phyloP scores from a whole-genome alignment of 2,329 filamentous ascomycete genomes.

The Pseudocercospora macadamiae region DNA sequence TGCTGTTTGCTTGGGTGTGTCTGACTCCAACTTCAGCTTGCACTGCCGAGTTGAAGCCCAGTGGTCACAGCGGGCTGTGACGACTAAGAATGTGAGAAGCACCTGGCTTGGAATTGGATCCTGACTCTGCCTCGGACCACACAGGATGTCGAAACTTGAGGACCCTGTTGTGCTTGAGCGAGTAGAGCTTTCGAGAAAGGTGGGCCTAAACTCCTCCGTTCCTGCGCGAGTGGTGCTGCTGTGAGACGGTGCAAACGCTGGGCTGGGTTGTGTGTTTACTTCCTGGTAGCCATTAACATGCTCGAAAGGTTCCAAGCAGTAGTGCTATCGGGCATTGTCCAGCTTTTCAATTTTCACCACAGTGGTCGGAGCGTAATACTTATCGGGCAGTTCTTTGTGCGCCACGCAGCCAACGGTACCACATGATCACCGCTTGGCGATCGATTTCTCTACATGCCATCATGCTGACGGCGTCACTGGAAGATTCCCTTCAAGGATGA shows the following conservation, averaged over 20 bases:
- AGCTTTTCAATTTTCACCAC: background rate
- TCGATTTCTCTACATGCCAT: background rate
- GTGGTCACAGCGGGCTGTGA: too few relatives aligned
- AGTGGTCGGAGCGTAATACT: background rate
- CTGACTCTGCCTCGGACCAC: background rate
- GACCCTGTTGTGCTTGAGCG: background rate
- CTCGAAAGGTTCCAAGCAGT: too few relatives aligned
- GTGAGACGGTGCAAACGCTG: constrained; percentile 1
- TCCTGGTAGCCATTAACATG: background rate
- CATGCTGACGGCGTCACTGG: constrained; percentile 1
- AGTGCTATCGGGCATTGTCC: background rate
- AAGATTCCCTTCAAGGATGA: background rate
- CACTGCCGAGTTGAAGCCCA: too few relatives aligned
- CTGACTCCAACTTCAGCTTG: background rate
- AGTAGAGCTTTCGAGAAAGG: background rate
- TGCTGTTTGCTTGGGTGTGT: background rate
- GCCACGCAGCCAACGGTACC: background rate
- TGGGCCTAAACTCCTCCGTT: background rate
- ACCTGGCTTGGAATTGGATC: background rate
- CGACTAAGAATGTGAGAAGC: too few relatives aligned
- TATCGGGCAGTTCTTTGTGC: background rate
- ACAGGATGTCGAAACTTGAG: background rate
- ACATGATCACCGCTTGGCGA: constrained; percentile 6
- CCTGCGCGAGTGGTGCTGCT: too few relatives aligned
- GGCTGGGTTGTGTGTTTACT: background rate